Percentiles rank a stretch among this genome's conserved stretches.
Evolutionary conservation across 2,329 filamentous ascomycete species (phyloP).

Genomic region (Xylariaceae sp.): DNA sequence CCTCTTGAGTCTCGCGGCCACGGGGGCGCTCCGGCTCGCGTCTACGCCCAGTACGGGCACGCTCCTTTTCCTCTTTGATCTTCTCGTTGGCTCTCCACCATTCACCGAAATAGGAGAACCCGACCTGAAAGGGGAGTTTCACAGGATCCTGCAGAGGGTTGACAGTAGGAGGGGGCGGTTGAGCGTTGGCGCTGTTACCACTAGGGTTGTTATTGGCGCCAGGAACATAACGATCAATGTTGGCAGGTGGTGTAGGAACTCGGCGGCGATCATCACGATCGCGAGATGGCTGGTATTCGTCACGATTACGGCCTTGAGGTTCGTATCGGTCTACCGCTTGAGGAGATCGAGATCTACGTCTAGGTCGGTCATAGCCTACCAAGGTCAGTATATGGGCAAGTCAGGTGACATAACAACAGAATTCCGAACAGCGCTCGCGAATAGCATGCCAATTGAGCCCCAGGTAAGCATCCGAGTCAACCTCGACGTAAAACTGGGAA

Average conservation of each 20-base stretch:
- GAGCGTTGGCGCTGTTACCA: conserved; percentile 20
- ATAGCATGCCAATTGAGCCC: no score
- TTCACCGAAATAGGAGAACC: conserved; percentile 82
- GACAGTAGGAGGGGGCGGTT: conserved; percentile 47
- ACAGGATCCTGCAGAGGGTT: conserved; percentile 73
- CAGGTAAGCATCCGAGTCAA: neutral
- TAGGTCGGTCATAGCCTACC: conserved; percentile 53
- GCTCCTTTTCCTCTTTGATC: conserved; percentile 79
- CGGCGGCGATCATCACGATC: conserved; percentile 59
- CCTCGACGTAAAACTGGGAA: neutral
- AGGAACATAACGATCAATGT: conserved; percentile 83
- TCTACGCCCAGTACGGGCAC: conserved; percentile 65
- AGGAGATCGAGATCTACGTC: conserved; percentile 71
- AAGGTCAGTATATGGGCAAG: conserved; percentile 20
- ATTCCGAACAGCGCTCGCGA: no score
- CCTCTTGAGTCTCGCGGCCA: conserved; percentile 66
- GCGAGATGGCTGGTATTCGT: conserved; percentile 59
- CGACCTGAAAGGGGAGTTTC: conserved; percentile 73
- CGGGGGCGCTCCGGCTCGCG: conserved; percentile 63
- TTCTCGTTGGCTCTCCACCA: conserved; percentile 83
- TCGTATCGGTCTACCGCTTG: conserved; percentile 73
- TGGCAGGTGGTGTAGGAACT: conserved; percentile 61
- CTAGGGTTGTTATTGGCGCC: conserved; percentile 54
- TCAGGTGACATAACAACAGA: no score
- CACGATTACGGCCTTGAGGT: conserved; percentile 62